These are phyloP conservation scores for Gautieria morchelliformis DNA, from an alignment of 768 basidiomycete species.

Conservation along the genomic window DNA sequence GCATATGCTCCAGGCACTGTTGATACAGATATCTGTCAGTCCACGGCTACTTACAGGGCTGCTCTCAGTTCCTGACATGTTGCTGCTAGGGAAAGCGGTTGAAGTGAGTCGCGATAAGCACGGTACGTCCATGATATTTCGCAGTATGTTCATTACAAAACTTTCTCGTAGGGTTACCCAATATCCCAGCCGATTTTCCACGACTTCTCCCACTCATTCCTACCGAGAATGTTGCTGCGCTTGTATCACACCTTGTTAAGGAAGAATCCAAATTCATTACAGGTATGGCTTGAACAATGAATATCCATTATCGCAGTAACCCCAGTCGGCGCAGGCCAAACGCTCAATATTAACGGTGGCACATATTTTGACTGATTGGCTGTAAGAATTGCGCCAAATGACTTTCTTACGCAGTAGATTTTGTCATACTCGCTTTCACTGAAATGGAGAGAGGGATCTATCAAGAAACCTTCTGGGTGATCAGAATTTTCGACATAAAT, in stretches of 20 bases:
- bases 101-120: not conserved
- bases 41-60: not conserved
- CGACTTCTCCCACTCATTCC: not conserved
- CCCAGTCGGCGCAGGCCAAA: not conserved
- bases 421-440: too few relatives aligned
- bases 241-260: constrained; percentile 10
- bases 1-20: constrained; percentile 6
- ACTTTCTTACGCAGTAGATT: too few relatives aligned
- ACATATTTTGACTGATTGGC: not conserved
- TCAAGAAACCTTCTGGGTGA: too few relatives aligned
- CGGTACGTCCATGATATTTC: not conserved
- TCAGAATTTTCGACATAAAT: too few relatives aligned
- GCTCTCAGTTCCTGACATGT: not conserved
- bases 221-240: constrained; percentile 7
- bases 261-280: constrained; percentile 9
- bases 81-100: not conserved
- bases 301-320: not conserved
- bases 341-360: constrained; percentile 3
- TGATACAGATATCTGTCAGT: constrained; percentile 1
- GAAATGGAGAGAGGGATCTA: too few relatives aligned
- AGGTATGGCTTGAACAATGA: not conserved
- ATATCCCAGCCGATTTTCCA: not conserved
- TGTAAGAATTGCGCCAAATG: too few relatives aligned
- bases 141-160: not conserved
- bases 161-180: not conserved